Base-by-base conservation (phyloP, 495 filamentous ascomycete species). In the Hypoxylon trugodes region DNA sequence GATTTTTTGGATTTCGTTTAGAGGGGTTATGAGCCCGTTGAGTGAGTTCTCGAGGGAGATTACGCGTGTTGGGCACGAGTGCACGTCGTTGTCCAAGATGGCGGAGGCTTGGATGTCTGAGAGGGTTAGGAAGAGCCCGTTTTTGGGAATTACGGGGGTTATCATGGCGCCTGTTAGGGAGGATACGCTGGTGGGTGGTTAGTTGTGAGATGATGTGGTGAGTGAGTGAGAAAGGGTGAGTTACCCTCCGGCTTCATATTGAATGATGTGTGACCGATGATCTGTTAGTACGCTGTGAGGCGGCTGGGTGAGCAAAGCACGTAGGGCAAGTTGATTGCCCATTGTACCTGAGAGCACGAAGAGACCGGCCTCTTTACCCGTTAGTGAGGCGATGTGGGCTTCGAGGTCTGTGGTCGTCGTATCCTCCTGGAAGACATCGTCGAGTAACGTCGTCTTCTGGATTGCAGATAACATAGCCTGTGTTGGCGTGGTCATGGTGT, bases 341-440 rank as follows among this genome's bases (percentile, higher is more conserved):
- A 96, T 96, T 13, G 94, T 97, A 3, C 94, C 94, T 0, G 89
- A 93, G 43, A 95, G 79, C 18, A 96, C 92, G 37, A 97, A 85
- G 0, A 93, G 78, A 0, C 83, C 87, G 25, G 86, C 86, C 54
- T 90, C 85, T 69, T 95, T 91, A 61, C 82, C 82, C 2, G 91
- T 86, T 3, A 93, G 80, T 24, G 79, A 71, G 22, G 91, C 89
- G 16, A 95, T 79, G 61, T 89, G 86, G 28, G 78, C 70, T 73
- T 92, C 89, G 33, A 97, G 85, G 48, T 83, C 79, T 35, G 79
- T 85, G 21, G 93, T 96, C 0, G 90, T 92, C 0, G 86, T 82
- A 73, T 96, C 93, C 74, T 94, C 90, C 36, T 79, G 64, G 73
- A 94, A 94, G 61, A 96, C 91, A 62, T 96, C 93, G 73, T 97